A percentile compares a stretch with the other conserved stretches of the same genome.
These are phyloP conservation scores for Catunica adiposa DNA, from an alignment of 2,329 filamentous ascomycete genomes.

Conservation along the genomic window DNA sequence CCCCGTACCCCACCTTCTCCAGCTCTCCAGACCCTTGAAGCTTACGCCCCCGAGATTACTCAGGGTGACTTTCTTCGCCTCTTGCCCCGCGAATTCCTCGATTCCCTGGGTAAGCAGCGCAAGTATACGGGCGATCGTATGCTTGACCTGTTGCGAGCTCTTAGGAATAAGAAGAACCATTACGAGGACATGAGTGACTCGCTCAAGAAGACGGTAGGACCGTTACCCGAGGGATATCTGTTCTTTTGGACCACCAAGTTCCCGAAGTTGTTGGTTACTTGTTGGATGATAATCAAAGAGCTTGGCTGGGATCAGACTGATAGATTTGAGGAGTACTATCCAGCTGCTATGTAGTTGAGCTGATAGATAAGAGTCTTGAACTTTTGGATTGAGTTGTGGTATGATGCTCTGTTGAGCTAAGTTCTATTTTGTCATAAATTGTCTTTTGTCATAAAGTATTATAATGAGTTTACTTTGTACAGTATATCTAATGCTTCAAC, in stretches of 20 bases:
- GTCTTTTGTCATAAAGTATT: no score
- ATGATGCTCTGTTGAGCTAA: no score
- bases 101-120: slow-evolving; percentile 79
- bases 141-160: slow-evolving; percentile 70
- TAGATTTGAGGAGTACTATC: slow-evolving; percentile 58
- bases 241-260: slow-evolving; percentile 70
- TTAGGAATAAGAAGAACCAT: slow-evolving; percentile 94
- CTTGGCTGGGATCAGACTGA: slow-evolving; percentile 46
- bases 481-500: no score
- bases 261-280: slow-evolving; percentile 59
- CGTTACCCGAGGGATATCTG: slow-evolving; percentile 64
- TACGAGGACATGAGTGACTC: slow-evolving; percentile 88
- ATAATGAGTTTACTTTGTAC: no score
- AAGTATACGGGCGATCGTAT: slow-evolving; percentile 79
- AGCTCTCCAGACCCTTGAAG: slow-evolving; percentile 44
- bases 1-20: slow-evolving; percentile 63
- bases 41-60: slow-evolving; percentile 34
- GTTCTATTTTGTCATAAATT: no score
- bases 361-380: background rate
- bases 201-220: slow-evolving; percentile 53
- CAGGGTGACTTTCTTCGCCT: slow-evolving; percentile 61
- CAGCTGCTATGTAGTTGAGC: slow-evolving; percentile 21
- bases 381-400: background rate
- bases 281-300: slow-evolving; percentile 57
- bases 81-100: slow-evolving; percentile 68